Base-by-base conservation (phyloP, 2,329 filamentous ascomycete genomes). In the Talaromyces albobiverticillius region DNA sequence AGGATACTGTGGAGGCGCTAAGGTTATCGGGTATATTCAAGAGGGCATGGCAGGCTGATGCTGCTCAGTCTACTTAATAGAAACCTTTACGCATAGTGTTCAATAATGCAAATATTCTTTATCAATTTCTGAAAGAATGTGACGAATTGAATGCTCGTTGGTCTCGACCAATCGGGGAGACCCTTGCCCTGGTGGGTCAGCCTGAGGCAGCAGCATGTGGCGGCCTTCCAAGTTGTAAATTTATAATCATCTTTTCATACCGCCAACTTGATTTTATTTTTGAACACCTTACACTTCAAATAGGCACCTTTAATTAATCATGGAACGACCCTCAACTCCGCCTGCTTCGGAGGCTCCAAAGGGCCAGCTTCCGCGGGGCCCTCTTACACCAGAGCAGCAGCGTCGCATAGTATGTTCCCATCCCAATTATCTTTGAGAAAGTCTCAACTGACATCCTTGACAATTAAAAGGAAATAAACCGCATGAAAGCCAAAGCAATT, bases 401-500 rank as follows among this genome's bases (percentile, higher is more conserved):
- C 77, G 81, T 47, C 77, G 76, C 60, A 83, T 84, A 68, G 79
- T 80, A 72, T 46, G 66, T 58, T 16, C n/a, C 32, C 25, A 14
- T 29, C 22, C 18, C 43, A 31, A 34, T 9, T 46, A 40, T 10
- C 9, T 40, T 7, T 2, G 11, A 8, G 3, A 13, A 16, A 11
- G 5, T 6, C 8, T 13, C 3, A 40, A 16, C 18, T 40, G 36
- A 40, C n/a, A 36, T 34, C 10, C 25, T 32, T 10, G 20, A n/a
- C 13, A 9, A n/a, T 1, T 16, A 23, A 43, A 55, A 94, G 89
- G 93, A 96, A 83, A 85, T 93, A 70, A 92, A 86, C 63, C 84
- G 93, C 18, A 82, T 96, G 26, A 89, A 86, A 73, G 90, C 94
- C 53, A 97, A 96, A 79, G 92, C 91, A 2, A 78, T 92, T 16